These are phyloP conservation scores for Elongisporangium prolatum DNA, from an alignment of 352 stramenopile genomes.

Conservation along the genomic window DNA sequence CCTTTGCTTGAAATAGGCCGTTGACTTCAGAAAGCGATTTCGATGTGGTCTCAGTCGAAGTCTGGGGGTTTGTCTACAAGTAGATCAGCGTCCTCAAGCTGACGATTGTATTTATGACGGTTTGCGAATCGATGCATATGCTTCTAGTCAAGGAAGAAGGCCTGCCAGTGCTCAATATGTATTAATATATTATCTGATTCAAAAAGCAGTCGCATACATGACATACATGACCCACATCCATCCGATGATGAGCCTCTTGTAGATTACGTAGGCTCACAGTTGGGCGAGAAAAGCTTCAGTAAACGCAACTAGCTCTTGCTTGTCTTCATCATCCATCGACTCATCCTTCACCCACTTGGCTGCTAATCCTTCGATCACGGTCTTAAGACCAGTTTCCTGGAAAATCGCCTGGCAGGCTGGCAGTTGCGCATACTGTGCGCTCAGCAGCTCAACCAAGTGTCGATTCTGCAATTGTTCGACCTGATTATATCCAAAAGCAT, in stretches of 20 bases:
- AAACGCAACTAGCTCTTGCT: constrained; percentile 42
- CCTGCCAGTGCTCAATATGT: neutral
- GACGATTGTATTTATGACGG: neutral
- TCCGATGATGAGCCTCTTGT: neutral
- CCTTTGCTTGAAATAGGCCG: constrained; percentile 11
- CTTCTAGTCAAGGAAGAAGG: neutral
- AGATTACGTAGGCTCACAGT: constrained; percentile 5
- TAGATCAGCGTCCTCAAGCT: neutral
- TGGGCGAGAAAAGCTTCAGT: constrained; percentile 28
- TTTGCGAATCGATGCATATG: neutral
- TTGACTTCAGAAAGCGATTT: constrained; percentile 50
- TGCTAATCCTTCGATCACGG: constrained; percentile 26
- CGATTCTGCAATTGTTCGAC: constrained; percentile 28
- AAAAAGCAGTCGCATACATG: neutral
- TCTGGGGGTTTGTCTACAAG: constrained; percentile 64
- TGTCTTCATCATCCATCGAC: constrained; percentile 45
- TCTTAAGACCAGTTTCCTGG: constrained; percentile 29
- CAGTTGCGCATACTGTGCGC: constrained; percentile 58
- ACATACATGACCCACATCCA: neutral
- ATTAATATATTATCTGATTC: neutral
- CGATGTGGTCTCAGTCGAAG: constrained; percentile 53
- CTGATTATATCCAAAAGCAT: constrained; percentile 17
- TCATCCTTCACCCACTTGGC: constrained; percentile 19
- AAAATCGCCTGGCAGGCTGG: constrained; percentile 44
- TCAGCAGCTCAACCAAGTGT: constrained; percentile 49